A percentile compares a stretch with the other conserved stretches of the same genome.
Evolutionary conservation across 176 grass and related monocot species (phyloP).

Genomic region (Pontederia paniculata): DNA sequence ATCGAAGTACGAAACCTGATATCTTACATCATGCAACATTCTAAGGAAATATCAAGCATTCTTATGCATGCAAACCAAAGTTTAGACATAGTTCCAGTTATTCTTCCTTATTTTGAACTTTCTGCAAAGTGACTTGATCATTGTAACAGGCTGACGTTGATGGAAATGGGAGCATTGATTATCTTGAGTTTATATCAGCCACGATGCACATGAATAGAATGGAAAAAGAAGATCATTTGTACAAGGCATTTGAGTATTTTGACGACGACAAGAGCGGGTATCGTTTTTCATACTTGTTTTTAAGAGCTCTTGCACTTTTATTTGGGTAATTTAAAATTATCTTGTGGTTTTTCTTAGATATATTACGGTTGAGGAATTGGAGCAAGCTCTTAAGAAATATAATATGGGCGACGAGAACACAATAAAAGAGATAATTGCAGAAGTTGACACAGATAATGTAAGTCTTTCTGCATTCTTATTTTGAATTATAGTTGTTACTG

Average conservation of each 20-base stretch:
- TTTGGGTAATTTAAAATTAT: not conserved
- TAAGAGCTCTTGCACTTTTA: not conserved
- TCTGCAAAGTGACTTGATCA: not conserved
- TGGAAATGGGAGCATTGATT: constrained; percentile 20
- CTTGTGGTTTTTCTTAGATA: not conserved
- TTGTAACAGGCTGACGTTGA: constrained; percentile 10
- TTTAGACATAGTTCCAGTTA: not conserved
- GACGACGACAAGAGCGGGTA: constrained; percentile 19
- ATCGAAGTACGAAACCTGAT: too few species aligned
- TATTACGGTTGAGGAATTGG: constrained; percentile 12
- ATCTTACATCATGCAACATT: too few species aligned
- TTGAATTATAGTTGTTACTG: too few species aligned
- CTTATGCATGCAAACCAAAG: not conserved
- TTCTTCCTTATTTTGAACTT: not conserved
- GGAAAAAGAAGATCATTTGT: constrained; percentile 20
- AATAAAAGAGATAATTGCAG: constrained; percentile 14
- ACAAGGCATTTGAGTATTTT: constrained; percentile 16
- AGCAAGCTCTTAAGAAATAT: constrained; percentile 10
- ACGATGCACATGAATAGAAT: constrained; percentile 19
- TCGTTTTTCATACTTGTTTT: not conserved
- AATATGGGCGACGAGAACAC: constrained; percentile 8
- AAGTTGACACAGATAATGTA: constrained; percentile 18
- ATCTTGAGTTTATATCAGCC: constrained; percentile 16
- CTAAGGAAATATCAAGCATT: too few species aligned
- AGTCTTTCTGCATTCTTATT: not conserved